Percentiles rank a stretch among this genome's conserved stretches.
Evolutionary conservation across 805 yeast genomes (phyloP).

Genomic region (Lachancea waltii): DNA sequence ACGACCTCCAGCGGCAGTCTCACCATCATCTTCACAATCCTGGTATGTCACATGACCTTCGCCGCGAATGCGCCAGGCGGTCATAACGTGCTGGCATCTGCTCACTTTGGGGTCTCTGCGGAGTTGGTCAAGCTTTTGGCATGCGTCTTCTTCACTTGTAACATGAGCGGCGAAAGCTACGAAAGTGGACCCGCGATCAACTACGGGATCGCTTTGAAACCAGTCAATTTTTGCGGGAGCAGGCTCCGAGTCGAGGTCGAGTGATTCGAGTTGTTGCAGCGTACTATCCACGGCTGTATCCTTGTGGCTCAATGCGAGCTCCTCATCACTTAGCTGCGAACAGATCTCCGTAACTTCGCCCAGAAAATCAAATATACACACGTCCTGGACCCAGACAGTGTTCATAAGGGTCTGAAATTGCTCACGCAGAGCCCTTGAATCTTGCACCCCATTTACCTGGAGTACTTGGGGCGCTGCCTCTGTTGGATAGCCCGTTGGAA

Average conservation of each 20-base stretch:
- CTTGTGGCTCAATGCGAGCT: neutral
- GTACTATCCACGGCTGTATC: neutral
- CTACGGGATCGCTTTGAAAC: conserved; percentile 68
- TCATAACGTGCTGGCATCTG: conserved; percentile 73
- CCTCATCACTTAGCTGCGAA: conserved; percentile 12
- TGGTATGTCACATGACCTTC: conserved; percentile 46
- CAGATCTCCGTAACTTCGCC: conserved; percentile 26
- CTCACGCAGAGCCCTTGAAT: conserved; percentile 43
- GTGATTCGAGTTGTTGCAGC: conserved; percentile 1
- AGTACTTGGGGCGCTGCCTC: conserved; percentile 52
- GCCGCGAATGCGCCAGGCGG: conserved; percentile 70
- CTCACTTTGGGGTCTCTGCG: conserved; percentile 60
- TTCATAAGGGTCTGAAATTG: conserved; percentile 47
- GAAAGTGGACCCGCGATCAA: conserved; percentile 81
- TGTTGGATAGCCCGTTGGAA: conserved; percentile 67
- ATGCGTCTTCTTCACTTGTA: conserved; percentile 61
- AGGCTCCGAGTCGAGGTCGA: conserved; percentile 1
- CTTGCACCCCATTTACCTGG: conserved; percentile 32
- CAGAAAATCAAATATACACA: conserved; percentile 73
- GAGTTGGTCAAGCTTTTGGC: conserved; percentile 43
- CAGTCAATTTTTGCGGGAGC: conserved; percentile 60
- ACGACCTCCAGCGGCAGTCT: conserved; percentile 90
- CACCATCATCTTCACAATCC: conserved; percentile 97
- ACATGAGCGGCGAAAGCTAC: conserved; percentile 67
- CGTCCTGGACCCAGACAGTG: conserved; percentile 47